A percentile compares a stretch with the other conserved stretches of the same genome.
phyloP scores from a whole-genome alignment of 179 eudicot species.

The Beta corolliflora region DNA sequence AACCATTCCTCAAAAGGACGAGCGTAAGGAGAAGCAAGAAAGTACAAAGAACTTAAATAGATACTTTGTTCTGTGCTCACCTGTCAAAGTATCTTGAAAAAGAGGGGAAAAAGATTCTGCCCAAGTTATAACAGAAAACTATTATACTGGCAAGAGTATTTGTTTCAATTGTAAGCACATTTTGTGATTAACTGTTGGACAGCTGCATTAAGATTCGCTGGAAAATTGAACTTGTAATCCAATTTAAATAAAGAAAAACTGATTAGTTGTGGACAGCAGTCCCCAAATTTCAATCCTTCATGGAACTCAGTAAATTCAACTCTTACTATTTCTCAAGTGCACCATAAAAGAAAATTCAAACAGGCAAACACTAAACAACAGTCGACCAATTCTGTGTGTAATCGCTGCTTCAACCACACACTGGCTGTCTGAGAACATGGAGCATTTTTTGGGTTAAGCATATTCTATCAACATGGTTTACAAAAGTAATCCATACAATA shows the following conservation, averaged over 20 bases:
- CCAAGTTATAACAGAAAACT: background rate
- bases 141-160: background rate
- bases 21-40: background rate
- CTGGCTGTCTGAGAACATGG: background rate
- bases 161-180: background rate
- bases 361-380: background rate
- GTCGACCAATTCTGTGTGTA: background rate
- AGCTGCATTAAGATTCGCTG: background rate
- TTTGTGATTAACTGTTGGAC: background rate
- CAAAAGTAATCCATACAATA: background rate
- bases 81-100: background rate
- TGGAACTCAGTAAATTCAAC: background rate
- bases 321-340: background rate
- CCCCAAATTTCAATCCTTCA: background rate
- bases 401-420: background rate
- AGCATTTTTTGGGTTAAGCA: background rate
- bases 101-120: background rate
- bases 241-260: background rate
- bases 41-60: background rate
- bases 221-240: background rate
- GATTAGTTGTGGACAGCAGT: background rate
- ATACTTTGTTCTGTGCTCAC: background rate
- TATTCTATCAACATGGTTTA: background rate
- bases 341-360: background rate
- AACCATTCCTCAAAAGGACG: background rate